These are phyloP conservation scores for Lachancea thermotolerans DNA, from an alignment of 805 yeast genomes.

Conservation along the genomic window DNA sequence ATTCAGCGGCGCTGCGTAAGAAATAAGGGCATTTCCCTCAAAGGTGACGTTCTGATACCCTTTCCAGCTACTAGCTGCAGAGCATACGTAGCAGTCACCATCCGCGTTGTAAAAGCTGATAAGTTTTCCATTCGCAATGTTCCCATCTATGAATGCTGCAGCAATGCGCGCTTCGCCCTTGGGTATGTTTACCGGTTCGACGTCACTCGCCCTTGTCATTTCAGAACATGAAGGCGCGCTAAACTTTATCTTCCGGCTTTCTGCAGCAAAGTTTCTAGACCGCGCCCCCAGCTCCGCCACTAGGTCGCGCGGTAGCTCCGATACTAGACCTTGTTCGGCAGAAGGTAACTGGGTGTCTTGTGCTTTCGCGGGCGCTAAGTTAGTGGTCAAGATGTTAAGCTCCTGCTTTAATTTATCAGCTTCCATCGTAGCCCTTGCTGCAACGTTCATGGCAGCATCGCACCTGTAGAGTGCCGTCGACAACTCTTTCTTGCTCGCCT, in stretches of 20 bases:
- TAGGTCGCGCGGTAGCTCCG: background rate
- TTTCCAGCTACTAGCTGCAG: too few species aligned
- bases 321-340: background rate
- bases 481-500: slow-evolving; percentile 59
- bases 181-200: background rate
- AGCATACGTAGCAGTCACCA: background rate
- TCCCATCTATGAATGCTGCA: background rate
- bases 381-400: slow-evolving; percentile 44
- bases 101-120: background rate
- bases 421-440: slow-evolving; percentile 66
- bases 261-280: slow-evolving; percentile 4
- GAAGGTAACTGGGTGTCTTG: background rate
- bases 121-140: slow-evolving; percentile 9
- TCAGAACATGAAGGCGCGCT: slow-evolving; percentile 10
- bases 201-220: slow-evolving; percentile 13
- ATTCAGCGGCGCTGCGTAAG: background rate
- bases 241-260: slow-evolving; percentile 2
- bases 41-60: too few species aligned
- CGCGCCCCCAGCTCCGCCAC: background rate
- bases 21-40: too few species aligned
- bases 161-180: background rate
- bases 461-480: slow-evolving; percentile 74
- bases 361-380: slow-evolving; percentile 1
- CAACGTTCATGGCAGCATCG: slow-evolving; percentile 88
- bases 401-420: slow-evolving; percentile 68